A percentile compares a stretch with the other conserved stretches of the same genome.
phyloP scores from a whole-genome alignment of 2,329 filamentous ascomycete genomes.

The Nectriaceae sp. region DNA sequence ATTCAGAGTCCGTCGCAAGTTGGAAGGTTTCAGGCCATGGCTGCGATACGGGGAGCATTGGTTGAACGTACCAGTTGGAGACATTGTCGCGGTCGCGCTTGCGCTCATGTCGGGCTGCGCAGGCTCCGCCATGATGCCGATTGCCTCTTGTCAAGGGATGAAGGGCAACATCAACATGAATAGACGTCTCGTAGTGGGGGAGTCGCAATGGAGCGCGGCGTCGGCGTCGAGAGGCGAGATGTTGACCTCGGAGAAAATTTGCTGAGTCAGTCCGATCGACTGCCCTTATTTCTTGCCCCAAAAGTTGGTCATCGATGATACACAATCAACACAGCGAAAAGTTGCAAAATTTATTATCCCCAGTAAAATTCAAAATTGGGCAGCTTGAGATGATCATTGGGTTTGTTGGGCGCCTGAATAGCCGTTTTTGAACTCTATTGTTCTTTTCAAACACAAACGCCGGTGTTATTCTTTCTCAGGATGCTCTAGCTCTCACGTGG shows the following conservation, averaged over 20 bases:
- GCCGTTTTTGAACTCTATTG: background rate
- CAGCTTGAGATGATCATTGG: background rate
- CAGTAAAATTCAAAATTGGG: conserved; percentile 21
- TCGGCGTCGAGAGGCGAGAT: conserved; percentile 24
- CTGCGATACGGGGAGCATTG: conserved; percentile 8
- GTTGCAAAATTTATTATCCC: conserved; percentile 21
- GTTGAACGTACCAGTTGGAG: conserved; percentile 36
- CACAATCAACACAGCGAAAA: conserved; percentile 37
- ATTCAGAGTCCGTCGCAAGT: conserved; percentile 10
- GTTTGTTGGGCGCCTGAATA: background rate
- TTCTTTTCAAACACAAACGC: no score
- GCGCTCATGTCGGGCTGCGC: conserved; percentile 38
- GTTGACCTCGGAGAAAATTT: conserved; percentile 43
- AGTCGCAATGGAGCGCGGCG: conserved; percentile 21
- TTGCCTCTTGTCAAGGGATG: conserved; percentile 29
- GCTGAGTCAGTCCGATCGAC: conserved; percentile 39
- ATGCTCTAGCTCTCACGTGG: background rate
- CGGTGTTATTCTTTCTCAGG: no score
- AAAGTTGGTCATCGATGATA: conserved; percentile 39
- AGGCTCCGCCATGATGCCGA: conserved; percentile 44
- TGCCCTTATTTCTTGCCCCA: conserved; percentile 46
- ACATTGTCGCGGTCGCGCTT: conserved; percentile 32
- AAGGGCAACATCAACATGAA: conserved; percentile 20
- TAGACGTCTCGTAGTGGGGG: conserved; percentile 19
- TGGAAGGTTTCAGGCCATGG: conserved; percentile 8